Evolutionary conservation across 2,329 filamentous ascomycete genomes (phyloP).

Genomic region (Nannizzia gypsea): DNA sequence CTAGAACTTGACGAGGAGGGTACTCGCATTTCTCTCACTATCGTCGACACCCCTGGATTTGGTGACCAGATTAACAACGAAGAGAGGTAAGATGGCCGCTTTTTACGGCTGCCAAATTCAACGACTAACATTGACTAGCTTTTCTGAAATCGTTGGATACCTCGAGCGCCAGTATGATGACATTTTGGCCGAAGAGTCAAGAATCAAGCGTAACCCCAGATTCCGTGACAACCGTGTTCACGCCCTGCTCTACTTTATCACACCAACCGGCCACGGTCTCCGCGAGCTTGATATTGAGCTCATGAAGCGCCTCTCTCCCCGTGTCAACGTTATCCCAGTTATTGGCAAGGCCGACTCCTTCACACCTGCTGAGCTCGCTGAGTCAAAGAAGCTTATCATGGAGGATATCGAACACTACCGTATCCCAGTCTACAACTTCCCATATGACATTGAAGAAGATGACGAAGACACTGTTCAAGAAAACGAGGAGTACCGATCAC

Average conservation of each 20-base stretch:
- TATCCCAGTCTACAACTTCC: conserved; percentile 99
- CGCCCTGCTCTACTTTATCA: conserved; percentile 98
- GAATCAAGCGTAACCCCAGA: conserved; percentile 99
- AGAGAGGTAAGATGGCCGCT: conserved; percentile 54
- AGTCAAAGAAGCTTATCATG: conserved; percentile 99
- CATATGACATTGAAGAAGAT: conserved; percentile 98
- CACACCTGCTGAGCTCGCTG: conserved; percentile 87
- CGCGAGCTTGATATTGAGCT: conserved; percentile 98
- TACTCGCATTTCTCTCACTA: conserved; percentile 93
- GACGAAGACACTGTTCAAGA: conserved; percentile 99
- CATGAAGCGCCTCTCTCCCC: conserved; percentile 97
- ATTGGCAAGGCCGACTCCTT: conserved; percentile 97
- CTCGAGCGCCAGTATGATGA: conserved; percentile 99
- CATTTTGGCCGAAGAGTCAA: conserved; percentile 96
- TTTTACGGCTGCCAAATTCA: not conserved
- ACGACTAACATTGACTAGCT: conserved; percentile 43
- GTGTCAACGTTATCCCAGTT: conserved; percentile 97
- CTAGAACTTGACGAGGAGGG: conserved; percentile 96
- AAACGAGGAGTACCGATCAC: conserved; percentile 88
- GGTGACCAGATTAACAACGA: conserved; percentile 99
- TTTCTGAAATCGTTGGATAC: conserved; percentile 94
- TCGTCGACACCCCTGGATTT: conserved; percentile 96
- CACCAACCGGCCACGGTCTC: conserved; percentile 91
- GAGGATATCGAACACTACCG: conserved; percentile 99
- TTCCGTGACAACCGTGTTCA: conserved; percentile 99